Evolutionary conservation across 768 basidiomycete species (phyloP).

Genomic region (Rhodotorula taiwanensis): DNA sequence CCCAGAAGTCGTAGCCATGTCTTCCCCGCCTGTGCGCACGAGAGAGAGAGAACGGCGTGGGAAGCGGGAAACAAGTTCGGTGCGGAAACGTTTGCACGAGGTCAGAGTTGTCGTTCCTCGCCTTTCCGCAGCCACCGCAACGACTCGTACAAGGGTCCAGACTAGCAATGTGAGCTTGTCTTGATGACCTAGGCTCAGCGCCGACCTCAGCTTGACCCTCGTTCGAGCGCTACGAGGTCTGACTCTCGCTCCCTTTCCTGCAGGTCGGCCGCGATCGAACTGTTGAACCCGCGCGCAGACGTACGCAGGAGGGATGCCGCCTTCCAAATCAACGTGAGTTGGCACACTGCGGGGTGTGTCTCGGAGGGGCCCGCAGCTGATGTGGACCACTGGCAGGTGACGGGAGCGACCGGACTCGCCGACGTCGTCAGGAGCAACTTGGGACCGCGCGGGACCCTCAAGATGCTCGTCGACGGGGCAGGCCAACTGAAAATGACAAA

Average conservation of each 20-base stretch:
- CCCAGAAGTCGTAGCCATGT: slow-evolving; percentile 4
- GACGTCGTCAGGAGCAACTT: slow-evolving; percentile 95
- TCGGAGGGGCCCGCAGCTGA: too few relatives aligned
- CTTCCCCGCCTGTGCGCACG: too few relatives aligned
- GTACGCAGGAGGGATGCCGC: slow-evolving; percentile 46
- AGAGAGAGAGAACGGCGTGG: too few relatives aligned
- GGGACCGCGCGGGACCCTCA: slow-evolving; percentile 91
- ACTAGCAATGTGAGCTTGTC: too few relatives aligned
- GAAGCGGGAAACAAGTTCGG: too few relatives aligned
- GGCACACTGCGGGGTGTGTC: not conserved
- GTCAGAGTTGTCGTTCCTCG: too few relatives aligned
- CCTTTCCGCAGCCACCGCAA: too few relatives aligned
- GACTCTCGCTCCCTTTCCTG: not conserved
- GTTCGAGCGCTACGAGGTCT: too few relatives aligned
- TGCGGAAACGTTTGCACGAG: too few relatives aligned
- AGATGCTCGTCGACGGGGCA: slow-evolving; percentile 98
- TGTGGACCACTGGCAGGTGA: not conserved
- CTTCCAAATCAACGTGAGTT: slow-evolving; percentile 45
- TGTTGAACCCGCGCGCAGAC: slow-evolving; percentile 45
- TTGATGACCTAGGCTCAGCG: too few relatives aligned
- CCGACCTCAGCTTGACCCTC: too few relatives aligned
- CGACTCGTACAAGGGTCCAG: too few relatives aligned
- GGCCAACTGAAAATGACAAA: slow-evolving; percentile 99
- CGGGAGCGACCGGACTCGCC: slow-evolving; percentile 81
- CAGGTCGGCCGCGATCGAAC: slow-evolving; percentile 43